phyloP scores from a whole-genome alignment of 306 rosid genomes.

The Vicia sativa region DNA sequence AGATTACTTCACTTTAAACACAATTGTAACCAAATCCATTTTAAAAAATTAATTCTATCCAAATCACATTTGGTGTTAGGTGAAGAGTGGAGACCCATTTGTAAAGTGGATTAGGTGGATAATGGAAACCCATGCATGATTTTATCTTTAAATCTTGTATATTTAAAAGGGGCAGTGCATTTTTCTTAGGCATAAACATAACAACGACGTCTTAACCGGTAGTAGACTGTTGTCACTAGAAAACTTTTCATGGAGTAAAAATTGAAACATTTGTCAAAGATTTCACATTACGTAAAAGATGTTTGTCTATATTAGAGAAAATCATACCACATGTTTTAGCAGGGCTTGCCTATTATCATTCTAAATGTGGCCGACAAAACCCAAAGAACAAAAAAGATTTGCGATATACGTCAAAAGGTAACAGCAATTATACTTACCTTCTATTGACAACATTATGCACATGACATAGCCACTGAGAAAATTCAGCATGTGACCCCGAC shows the following conservation, averaged over 20 bases:
- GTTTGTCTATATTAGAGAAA: background rate
- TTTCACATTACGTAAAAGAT: background rate
- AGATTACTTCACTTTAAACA: background rate
- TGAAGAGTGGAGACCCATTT: conserved; percentile 2
- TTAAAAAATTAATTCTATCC: background rate
- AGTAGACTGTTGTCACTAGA: background rate
- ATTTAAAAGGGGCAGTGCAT: background rate
- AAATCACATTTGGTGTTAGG: background rate
- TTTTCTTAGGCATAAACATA: background rate
- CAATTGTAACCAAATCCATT: background rate
- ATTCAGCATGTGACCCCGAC: conserved; percentile 76
- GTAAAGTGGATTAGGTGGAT: background rate
- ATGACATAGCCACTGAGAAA: conserved; percentile 77
- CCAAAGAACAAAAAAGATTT: background rate
- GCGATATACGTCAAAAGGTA: conserved; percentile 12
- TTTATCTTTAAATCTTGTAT: background rate
- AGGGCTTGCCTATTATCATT: background rate
- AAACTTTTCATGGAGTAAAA: background rate
- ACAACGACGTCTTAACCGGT: background rate
- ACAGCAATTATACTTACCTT: conserved; percentile 51
- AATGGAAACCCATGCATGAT: background rate
- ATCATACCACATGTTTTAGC: background rate
- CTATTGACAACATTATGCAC: conserved; percentile 86
- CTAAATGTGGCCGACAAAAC: background rate
- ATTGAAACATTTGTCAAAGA: background rate